Evolutionary conservation across 1,284 basidiomycete species (phyloP), one percentile per base, ranked within the genome.

Genomic region (Irpex sp.): DNA sequence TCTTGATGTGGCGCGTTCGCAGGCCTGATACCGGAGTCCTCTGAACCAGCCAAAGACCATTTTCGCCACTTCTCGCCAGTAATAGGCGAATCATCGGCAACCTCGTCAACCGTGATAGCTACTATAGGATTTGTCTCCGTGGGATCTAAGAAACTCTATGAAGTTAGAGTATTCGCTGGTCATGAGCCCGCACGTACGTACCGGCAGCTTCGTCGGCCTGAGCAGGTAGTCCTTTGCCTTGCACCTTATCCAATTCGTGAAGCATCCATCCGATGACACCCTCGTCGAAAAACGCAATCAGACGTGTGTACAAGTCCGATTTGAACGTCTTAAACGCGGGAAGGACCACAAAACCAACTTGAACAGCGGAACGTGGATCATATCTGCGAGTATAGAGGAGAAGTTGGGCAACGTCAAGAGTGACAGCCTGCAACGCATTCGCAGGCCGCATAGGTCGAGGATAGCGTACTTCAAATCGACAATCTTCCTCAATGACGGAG

Each of bases 251-350:
- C n/a, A 88, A 74, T 60, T 78, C 79, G 55, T 80, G 76, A 26
- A 89, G 71, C 57, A 84, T 76, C 15, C 75, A 76, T 60, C 83
- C 79, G 3, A 90, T 70, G 15, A 90, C 73, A 39, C 78, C 78
- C 31, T 82, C 79, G 63, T 90, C 85, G 68, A 89, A 90, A 70
- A 90, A 89, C 3, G 74, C 71, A 43, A 91, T 73, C 7, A 92
- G 73, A 2, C 86, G 81, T 11, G 76, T 70, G 66, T 85, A 80
- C 83, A 90, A 87, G 65, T 81, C 81, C 37, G 74, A 68, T 13
- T 74, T 79, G 72, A 90, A 92, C 46, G 86, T 86, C 13, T 79
- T 75, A 68, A 92, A 90, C 0, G 89, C 87, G 5, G 88, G 88
- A 36, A 90, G 80, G 58, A 90, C 73, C 8, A 86, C 84, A 64